Percentiles rank a stretch among this genome's conserved stretches.
phyloP scores from a whole-genome alignment of 371 early-diverging fungal species.

The Smittium culicis region DNA sequence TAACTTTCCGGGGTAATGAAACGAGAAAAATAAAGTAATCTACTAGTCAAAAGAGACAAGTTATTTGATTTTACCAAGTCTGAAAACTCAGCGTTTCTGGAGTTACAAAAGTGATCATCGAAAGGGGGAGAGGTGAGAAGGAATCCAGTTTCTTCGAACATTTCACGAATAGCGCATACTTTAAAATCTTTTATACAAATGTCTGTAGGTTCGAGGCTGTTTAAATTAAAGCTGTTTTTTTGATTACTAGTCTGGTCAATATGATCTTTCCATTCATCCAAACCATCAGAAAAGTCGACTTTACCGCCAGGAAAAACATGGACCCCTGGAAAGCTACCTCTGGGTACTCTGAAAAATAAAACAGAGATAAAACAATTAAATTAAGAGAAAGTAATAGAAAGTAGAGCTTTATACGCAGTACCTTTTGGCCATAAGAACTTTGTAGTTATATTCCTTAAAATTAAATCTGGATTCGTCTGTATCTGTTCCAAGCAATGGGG shows the following conservation, averaged over 20 bases:
- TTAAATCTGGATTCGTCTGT: no score
- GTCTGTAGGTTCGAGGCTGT: background rate
- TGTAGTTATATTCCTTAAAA: no score
- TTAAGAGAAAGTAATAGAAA: no score
- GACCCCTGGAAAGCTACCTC: slow-evolving; percentile 20
- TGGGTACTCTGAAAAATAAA: no score
- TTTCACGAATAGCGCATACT: slow-evolving; percentile 67
- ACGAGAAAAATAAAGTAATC: slow-evolving; percentile 43
- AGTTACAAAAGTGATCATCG: slow-evolving; percentile 10
- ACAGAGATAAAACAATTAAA: no score
- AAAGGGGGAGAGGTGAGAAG: slow-evolving; percentile 12
- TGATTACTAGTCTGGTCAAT: background rate
- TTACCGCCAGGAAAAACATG: slow-evolving; percentile 28
- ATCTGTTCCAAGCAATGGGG: no score
- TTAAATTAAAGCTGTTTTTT: background rate
- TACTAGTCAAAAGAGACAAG: slow-evolving; percentile 33
- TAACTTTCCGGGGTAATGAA: slow-evolving; percentile 63
- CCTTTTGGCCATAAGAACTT: no score
- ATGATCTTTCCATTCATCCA: background rate
- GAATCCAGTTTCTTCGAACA: slow-evolving; percentile 68
- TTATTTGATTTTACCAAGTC: slow-evolving; percentile 34
- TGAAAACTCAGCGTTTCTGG: slow-evolving; percentile 38
- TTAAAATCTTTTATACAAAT: slow-evolving; percentile 19
- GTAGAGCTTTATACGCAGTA: no score
- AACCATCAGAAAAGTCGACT: slow-evolving; percentile 15